These are phyloP conservation scores for Linum usitatissimum DNA, from an alignment of 345 rosid genomes.

Conservation along the genomic window DNA sequence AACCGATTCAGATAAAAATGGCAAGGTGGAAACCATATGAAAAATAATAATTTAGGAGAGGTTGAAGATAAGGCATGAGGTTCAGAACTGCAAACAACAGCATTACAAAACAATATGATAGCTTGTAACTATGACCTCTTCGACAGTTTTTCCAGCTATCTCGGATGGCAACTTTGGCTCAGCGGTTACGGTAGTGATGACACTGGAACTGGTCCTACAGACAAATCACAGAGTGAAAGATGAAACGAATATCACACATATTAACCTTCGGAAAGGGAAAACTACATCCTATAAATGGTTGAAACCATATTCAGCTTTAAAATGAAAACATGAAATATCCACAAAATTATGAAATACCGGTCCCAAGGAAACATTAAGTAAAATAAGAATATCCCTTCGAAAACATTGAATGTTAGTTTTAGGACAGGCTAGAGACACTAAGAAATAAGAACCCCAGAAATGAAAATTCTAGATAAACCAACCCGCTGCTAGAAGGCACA, in stretches of 20 bases:
- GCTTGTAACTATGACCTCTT: conserved; percentile 49
- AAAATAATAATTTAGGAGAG: conserved; percentile 1
- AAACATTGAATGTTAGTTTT: not conserved
- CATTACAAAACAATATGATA: not conserved
- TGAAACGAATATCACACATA: not conserved
- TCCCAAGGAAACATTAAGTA: not conserved
- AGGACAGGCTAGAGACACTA: not conserved
- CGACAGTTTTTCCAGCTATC: conserved; percentile 83
- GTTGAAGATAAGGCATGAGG: not conserved
- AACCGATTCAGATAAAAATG: not conserved
- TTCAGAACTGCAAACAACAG: not conserved
- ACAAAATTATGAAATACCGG: too few species aligned
- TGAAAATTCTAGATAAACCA: conserved; percentile 14
- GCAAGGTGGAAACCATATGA: conserved; percentile 4
- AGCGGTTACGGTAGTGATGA: conserved; percentile 33
- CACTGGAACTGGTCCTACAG: conserved; percentile 45
- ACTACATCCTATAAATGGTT: not conserved
- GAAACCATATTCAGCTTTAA: not conserved
- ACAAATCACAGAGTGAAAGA: conserved; percentile 11
- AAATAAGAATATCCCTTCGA: not conserved
- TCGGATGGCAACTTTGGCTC: conserved; percentile 78
- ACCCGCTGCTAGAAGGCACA: conserved; percentile 75
- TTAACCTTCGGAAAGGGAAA: not conserved
- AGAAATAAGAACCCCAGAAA: not conserved
- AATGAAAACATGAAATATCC: not conserved